Percentiles rank a stretch among this genome's conserved stretches.
These are phyloP conservation scores for Cladosporium sp. DNA, from an alignment of 2,329 filamentous ascomycete genomes.

Conservation along the genomic window DNA sequence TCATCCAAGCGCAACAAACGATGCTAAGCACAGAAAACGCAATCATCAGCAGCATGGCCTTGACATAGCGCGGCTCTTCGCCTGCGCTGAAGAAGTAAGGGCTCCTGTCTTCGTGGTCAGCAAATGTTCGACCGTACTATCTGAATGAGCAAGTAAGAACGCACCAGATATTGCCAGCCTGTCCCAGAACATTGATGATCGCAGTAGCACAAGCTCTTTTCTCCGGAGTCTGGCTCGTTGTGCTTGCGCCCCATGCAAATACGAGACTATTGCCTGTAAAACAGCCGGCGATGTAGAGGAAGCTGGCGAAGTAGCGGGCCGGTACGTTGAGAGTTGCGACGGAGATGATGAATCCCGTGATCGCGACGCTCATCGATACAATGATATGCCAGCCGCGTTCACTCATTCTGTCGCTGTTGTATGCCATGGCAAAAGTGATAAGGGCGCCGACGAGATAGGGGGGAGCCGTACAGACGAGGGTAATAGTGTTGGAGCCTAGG, in stretches of 20 bases:
- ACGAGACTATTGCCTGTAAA: constrained; percentile 35
- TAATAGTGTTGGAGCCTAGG: constrained; percentile 25
- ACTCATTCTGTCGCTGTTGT: constrained; percentile 37
- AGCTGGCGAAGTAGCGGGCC: constrained; percentile 28
- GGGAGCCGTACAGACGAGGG: constrained; percentile 32
- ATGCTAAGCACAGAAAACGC: constrained; percentile 12
- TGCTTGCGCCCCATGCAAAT: constrained; percentile 34
- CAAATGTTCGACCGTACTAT: background rate
- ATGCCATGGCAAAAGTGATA: constrained; percentile 30
- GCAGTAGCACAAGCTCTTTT: constrained; percentile 36
- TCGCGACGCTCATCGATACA: background rate
- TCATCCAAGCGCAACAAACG: constrained; percentile 2
- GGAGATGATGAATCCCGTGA: constrained; percentile 1
- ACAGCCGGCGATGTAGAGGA: constrained; percentile 31
- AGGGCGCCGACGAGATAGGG: constrained; percentile 24
- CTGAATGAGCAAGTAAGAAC: background rate
- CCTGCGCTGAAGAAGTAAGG: constrained; percentile 37
- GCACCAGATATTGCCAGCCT: constrained; percentile 35
- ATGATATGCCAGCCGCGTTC: constrained; percentile 36
- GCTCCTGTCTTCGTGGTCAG: constrained; percentile 21
- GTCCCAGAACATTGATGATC: constrained; percentile 36
- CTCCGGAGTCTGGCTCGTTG: constrained; percentile 35
- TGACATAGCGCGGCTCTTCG: constrained; percentile 9
- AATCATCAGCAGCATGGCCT: constrained; percentile 15
- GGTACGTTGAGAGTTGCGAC: constrained; percentile 2